Percentiles rank a stretch among this genome's conserved stretches.
Evolutionary conservation across 495 filamentous ascomycete genomes (phyloP).

Genomic region (Thermothielavioides terrestris): DNA sequence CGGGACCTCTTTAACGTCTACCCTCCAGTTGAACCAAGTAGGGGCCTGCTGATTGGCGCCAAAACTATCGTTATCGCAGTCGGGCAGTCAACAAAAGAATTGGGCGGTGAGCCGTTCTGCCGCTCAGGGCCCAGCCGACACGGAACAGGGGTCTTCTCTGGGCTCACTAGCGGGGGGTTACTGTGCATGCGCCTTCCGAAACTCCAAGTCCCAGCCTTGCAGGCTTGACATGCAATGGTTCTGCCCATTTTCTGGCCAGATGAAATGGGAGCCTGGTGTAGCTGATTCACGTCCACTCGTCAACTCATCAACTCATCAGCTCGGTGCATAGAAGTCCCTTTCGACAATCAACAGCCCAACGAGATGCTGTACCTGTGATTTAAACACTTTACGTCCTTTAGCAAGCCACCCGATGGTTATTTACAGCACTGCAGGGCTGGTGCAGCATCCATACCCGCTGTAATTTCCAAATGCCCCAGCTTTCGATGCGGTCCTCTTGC

Average conservation of each 20-base stretch:
- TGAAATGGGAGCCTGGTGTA: not conserved
- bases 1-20: too few relatives aligned
- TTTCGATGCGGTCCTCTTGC: too few relatives aligned
- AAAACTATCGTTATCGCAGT: too few relatives aligned
- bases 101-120: conserved; percentile 29
- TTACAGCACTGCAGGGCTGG: too few relatives aligned
- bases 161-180: too few relatives aligned
- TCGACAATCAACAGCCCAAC: too few relatives aligned
- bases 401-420: too few relatives aligned
- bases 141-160: not conserved
- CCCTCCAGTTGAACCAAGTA: not conserved
- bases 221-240: not conserved
- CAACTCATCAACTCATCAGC: not conserved
- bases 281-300: not conserved
- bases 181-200: conserved; percentile 5
- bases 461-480: too few relatives aligned
- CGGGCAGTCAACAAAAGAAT: conserved; percentile 26
- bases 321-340: not conserved
- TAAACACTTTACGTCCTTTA: too few relatives aligned
- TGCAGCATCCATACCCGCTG: too few relatives aligned
- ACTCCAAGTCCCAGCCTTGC: not conserved
- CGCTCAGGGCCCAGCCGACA: not conserved
- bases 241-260: not conserved
- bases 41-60: conserved; percentile 18
- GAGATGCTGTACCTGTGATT: too few relatives aligned